These are phyloP conservation scores for Prinsepia uniflora DNA, from an alignment of 306 rosid genomes.

Conservation along the genomic window DNA sequence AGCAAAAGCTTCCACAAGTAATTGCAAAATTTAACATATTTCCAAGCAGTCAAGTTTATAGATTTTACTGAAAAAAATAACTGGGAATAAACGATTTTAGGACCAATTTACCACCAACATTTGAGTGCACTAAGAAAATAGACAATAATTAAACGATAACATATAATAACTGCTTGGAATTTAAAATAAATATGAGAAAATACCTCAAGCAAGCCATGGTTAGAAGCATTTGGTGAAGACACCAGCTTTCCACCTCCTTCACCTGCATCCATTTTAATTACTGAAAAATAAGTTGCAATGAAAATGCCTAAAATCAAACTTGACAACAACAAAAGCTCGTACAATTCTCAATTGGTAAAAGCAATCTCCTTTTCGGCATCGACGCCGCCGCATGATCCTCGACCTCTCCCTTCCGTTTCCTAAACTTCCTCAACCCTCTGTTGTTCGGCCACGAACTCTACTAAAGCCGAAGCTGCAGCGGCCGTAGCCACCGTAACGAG, in stretches of 20 bases:
- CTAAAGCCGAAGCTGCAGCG: slow-evolving; percentile 12
- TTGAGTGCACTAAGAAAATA: neutral
- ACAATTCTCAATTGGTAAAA: slow-evolving; percentile 19
- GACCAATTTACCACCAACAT: no score
- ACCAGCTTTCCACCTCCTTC: slow-evolving; percentile 9
- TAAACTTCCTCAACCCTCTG: slow-evolving; percentile 7
- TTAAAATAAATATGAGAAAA: neutral
- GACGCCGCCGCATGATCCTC: slow-evolving; percentile 4
- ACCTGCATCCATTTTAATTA: slow-evolving; percentile 8
- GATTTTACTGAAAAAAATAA: no score
- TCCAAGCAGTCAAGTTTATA: no score
- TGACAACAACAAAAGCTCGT: neutral
- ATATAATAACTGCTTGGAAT: neutral
- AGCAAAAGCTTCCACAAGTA: no score
- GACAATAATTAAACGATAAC: neutral
- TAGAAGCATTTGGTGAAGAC: neutral
- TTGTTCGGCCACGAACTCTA: slow-evolving; percentile 12
- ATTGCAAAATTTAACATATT: no score
- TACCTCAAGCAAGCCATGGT: neutral
- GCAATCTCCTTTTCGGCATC: slow-evolving; percentile 19
- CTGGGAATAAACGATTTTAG: no score
- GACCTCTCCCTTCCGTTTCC: slow-evolving; percentile 19
- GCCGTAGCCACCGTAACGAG: slow-evolving; percentile 15
- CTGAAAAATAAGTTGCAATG: neutral
- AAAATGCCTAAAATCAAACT: neutral